Evolutionary conservation across 495 filamentous ascomycete genomes (phyloP), one percentile per base, ranked within the genome.

Genomic region (Chlorociboria aeruginascens): DNA sequence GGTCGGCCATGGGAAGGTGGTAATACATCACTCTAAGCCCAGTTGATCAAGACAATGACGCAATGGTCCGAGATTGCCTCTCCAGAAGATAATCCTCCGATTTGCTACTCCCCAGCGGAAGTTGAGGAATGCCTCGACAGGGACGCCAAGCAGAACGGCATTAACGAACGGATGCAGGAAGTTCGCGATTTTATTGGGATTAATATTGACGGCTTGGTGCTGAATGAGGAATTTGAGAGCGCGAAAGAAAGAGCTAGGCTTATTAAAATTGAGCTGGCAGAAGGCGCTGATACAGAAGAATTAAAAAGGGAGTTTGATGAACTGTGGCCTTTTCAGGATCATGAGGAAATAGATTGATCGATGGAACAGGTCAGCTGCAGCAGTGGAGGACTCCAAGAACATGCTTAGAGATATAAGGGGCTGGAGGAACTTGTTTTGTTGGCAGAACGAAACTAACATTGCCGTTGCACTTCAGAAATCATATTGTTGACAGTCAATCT

Each of bases 271-370:
- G 36, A 41, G 46, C 13, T 48, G 35, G 20, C 30, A 14, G 37
- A 48, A 32, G 46, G 30, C 25, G 46, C 25, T 4, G 46, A 48
- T 30, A 48, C 46, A 25, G 46, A 48, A 33, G 35, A 40, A 9
- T 25, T 40, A 36, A 47, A 33, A 14, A 37, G 34, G 37, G 37
- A 41, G 14, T 34, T 48, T 13, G 28, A 31, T 13, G 34, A 40
- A 28, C 8, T 40, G 28, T 41, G 37, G 46, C 46, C 46, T 14
- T 48, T 48, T 40, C 36, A 48, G 37, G 46, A 48, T 41, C 46
- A 48, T 20, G 35, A 40, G 46, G 46, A 48, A 37, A 50, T 43
- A 14, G 37, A 40, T 40, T 43, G 11, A 43, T 2, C 20, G 4
- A 2, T 25, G 20, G 20, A 25, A 4, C 20, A 2, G 20, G 20